Conservation (phyloP, 345 rosid genomes). For the Tarenaya hassleriana region DNA sequence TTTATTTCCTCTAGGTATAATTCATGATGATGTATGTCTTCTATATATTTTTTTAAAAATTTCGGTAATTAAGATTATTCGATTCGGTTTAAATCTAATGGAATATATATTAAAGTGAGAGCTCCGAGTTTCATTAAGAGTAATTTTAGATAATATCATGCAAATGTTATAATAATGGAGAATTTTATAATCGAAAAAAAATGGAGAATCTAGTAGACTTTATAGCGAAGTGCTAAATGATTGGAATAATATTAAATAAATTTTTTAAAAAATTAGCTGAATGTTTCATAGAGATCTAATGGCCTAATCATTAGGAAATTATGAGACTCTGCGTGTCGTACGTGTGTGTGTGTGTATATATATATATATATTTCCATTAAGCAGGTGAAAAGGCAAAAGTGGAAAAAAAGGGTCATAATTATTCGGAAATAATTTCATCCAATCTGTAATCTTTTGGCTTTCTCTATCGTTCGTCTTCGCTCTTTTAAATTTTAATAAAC, state of each 20-base stretch:
- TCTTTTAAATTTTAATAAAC: background rate
- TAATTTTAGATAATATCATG: background rate
- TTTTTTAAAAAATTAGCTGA: background rate
- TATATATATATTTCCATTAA: conserved; percentile 2
- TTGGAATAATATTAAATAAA: background rate
- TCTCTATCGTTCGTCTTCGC: conserved; percentile 12
- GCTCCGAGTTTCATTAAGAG: background rate
- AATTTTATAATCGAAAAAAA: background rate
- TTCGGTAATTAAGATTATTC: background rate
- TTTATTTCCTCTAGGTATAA: too few relatives aligned
- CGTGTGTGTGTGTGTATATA: conserved; percentile 7
- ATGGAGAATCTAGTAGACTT: background rate
- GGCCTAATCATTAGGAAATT: conserved; percentile 20
- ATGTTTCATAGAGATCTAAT: conserved; percentile 23
- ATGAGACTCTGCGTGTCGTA: conserved; percentile 13
- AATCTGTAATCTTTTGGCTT: conserved; percentile 29
- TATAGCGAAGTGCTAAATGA: conserved; percentile 7
- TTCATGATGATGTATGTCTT: background rate
- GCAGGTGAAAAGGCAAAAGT: conserved; percentile 26
- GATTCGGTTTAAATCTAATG: background rate
- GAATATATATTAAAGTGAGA: too few relatives aligned
- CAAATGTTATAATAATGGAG: background rate
- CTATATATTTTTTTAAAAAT: too few relatives aligned
- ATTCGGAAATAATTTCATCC: conserved; percentile 24
- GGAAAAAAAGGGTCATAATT: conserved; percentile 19